Conservation (phyloP, 2,329 filamentous ascomycete species). For the Alternaria triticimaculans region DNA sequence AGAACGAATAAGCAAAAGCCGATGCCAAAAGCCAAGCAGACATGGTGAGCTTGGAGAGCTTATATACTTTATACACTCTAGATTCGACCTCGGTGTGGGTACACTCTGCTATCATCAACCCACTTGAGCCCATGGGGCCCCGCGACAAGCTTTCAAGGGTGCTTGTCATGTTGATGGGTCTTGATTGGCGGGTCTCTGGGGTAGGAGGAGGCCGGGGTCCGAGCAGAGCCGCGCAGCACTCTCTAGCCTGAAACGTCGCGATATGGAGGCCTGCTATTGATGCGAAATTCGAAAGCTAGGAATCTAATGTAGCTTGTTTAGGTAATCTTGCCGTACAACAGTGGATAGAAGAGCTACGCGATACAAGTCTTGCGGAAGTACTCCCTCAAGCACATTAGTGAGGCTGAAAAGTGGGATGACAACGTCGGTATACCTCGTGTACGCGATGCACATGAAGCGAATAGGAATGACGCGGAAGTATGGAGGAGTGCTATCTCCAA, state of each 20-base stretch:
- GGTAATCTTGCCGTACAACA: neutral
- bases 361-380: neutral
- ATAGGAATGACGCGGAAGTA: neutral
- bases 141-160: conserved; percentile 23
- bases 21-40: conserved; percentile 6
- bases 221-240: conserved; percentile 3
- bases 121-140: conserved; percentile 24
- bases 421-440: neutral
- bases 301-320: neutral
- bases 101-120: conserved; percentile 1
- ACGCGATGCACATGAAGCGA: neutral
- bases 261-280: conserved; percentile 13
- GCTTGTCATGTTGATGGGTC: conserved; percentile 14
- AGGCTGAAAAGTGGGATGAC: neutral
- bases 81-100: conserved; percentile 10
- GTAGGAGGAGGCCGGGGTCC: neutral
- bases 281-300: conserved; percentile 2
- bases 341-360: neutral
- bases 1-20: conserved; percentile 15
- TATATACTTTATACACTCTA: conserved; percentile 12
- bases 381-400: neutral
- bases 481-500: neutral
- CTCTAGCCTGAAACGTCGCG: neutral
- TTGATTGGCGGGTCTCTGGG: conserved; percentile 17
- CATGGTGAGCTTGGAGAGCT: conserved; percentile 1